Conservation (phyloP, 1,284 basidiomycete species). For the Apiotrichum sp. region DNA sequence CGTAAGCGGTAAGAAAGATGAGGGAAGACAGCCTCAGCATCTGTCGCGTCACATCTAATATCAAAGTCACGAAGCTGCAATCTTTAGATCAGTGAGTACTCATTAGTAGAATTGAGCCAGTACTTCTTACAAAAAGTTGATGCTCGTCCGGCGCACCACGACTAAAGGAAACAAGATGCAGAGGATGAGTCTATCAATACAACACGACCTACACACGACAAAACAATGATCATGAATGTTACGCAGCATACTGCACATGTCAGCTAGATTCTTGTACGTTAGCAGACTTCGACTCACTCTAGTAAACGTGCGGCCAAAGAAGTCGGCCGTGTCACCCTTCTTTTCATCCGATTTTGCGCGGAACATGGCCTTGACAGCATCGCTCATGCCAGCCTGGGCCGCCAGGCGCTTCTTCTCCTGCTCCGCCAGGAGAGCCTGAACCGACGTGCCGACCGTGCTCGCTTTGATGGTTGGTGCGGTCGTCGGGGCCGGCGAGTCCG, state of each 20-base stretch:
- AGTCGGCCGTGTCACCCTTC: constrained; percentile 35
- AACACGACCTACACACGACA: not conserved
- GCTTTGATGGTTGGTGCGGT: not conserved
- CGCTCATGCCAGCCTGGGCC: constrained; percentile 44
- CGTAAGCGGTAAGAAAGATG: too few relatives aligned
- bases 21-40: too few relatives aligned
- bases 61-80: too few relatives aligned
- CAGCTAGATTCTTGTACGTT: not conserved
- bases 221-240: constrained; percentile 1
- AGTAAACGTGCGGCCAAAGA: constrained; percentile 47
- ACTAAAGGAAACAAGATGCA: too few relatives aligned
- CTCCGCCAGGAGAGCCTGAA: constrained; percentile 43
- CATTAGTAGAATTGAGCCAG: too few relatives aligned
- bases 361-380: constrained; percentile 47
- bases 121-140: too few relatives aligned
- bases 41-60: too few relatives aligned
- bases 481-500: constrained; percentile 1
- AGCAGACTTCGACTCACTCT: constrained; percentile 34
- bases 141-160: too few relatives aligned
- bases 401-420: constrained; percentile 43
- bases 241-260: constrained; percentile 14
- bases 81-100: too few relatives aligned
- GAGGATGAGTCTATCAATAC: not conserved
- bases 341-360: constrained; percentile 29
- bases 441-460: constrained; percentile 22